Evolutionary conservation across 805 yeast species (phyloP).

Genomic region (Starmera quercuum): DNA sequence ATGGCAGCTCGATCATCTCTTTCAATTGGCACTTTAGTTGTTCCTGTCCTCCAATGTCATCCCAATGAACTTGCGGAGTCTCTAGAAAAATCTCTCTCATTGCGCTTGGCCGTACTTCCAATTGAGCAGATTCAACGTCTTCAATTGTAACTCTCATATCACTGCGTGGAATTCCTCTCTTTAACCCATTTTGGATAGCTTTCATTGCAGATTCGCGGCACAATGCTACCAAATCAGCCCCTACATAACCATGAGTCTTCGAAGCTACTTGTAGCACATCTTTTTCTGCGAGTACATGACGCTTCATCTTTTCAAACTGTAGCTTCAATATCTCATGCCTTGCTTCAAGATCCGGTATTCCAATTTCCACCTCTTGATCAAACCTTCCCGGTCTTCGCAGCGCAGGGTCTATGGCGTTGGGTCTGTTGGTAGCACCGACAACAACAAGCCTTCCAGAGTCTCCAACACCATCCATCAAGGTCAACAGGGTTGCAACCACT

Average conservation of each 20-base stretch:
- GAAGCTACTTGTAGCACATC: constrained; percentile 60
- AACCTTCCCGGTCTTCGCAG: constrained; percentile 82
- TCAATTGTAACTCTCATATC: constrained; percentile 38
- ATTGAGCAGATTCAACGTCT: constrained; percentile 67
- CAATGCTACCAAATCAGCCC: constrained; percentile 87
- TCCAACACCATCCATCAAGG: constrained; percentile 74
- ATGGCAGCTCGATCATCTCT: constrained; percentile 90
- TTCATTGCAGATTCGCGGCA: constrained; percentile 84
- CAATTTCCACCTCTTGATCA: constrained; percentile 84
- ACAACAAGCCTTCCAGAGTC: constrained; percentile 56
- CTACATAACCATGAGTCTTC: constrained; percentile 94
- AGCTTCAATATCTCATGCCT: constrained; percentile 64
- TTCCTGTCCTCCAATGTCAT: constrained; percentile 93
- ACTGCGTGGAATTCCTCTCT: constrained; percentile 16
- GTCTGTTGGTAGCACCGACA: constrained; percentile 70
- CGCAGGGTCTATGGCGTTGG: constrained; percentile 62
- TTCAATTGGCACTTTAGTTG: constrained; percentile 69
- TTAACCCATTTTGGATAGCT: constrained; percentile 60
- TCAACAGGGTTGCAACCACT: constrained; percentile 81
- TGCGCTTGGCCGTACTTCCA: constrained; percentile 89
- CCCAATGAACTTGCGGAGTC: constrained; percentile 90
- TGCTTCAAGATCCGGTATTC: constrained; percentile 83
- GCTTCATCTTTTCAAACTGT: constrained; percentile 45
- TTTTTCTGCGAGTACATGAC: constrained; percentile 42
- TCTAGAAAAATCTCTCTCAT: constrained; percentile 94